phyloP scores from a whole-genome alignment of 2,329 filamentous ascomycete species.

The Aphanoascus verrucosus region DNA sequence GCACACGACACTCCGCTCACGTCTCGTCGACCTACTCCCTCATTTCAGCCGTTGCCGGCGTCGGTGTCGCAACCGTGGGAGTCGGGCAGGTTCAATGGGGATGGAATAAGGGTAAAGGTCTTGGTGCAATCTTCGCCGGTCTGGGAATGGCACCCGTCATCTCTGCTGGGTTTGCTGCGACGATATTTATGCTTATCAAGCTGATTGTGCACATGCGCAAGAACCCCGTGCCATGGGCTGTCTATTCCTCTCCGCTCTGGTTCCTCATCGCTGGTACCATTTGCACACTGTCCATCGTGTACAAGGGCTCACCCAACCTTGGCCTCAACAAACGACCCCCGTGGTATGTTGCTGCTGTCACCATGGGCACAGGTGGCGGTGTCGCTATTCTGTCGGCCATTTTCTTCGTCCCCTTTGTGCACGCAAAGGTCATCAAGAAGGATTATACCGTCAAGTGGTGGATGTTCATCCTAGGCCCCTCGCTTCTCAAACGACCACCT shows the following conservation, averaged over 20 bases:
- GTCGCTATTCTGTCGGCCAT: conserved; percentile 50
- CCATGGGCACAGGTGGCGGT: conserved; percentile 52
- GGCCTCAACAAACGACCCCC: conserved; percentile 52
- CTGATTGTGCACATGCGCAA: conserved; percentile 58
- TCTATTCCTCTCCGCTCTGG: conserved; percentile 63
- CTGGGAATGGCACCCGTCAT: conserved; percentile 61
- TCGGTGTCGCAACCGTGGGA: conserved; percentile 57
- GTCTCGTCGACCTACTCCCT: conserved; percentile 64
- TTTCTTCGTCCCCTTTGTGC: conserved; percentile 64
- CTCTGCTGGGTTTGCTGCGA: conserved; percentile 52
- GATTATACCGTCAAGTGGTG: conserved; percentile 56
- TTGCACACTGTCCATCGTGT: conserved; percentile 67
- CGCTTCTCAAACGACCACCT: conserved; percentile 51
- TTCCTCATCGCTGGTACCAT: conserved; percentile 66
- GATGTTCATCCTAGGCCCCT: conserved; percentile 52
- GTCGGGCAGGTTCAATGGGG: conserved; percentile 55
- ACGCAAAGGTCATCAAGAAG: conserved; percentile 57
- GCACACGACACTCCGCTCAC: conserved; percentile 60
- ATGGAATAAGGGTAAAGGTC: conserved; percentile 57
- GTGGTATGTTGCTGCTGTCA: conserved; percentile 57
- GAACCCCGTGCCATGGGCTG: conserved; percentile 61
- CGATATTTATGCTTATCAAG: conserved; percentile 66
- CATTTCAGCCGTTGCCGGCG: conserved; percentile 57
- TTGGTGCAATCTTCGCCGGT: conserved; percentile 62
- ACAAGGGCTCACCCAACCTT: conserved; percentile 65